Conservation (phyloP, 805 yeast genomes). For the Yarrowia sp. region DNA sequence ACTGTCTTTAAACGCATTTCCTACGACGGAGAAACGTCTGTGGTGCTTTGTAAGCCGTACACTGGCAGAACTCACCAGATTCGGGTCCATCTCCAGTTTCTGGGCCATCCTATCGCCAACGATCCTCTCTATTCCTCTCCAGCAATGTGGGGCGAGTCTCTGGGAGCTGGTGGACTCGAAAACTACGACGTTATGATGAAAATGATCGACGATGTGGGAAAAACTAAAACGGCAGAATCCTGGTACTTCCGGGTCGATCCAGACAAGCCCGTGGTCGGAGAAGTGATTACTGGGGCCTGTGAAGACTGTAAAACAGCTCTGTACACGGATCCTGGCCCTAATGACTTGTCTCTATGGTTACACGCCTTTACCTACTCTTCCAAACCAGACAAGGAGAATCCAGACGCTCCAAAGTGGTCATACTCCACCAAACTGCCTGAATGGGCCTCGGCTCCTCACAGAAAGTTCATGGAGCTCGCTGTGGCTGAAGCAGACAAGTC, state of each 20-base stretch:
- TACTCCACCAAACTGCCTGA: slow-evolving; percentile 73
- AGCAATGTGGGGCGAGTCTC: slow-evolving; percentile 68
- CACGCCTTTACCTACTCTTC: slow-evolving; percentile 76
- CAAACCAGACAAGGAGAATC: slow-evolving; percentile 27
- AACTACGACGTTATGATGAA: slow-evolving; percentile 34
- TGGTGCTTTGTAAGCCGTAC: slow-evolving; percentile 78
- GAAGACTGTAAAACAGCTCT: slow-evolving; percentile 63
- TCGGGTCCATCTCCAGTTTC: slow-evolving; percentile 81
- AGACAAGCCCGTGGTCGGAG: slow-evolving; percentile 51
- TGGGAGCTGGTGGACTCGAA: slow-evolving; percentile 51
- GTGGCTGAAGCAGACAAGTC: slow-evolving; percentile 75
- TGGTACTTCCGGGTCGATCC: slow-evolving; percentile 49
- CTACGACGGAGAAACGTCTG: slow-evolving; percentile 63
- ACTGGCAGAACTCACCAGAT: slow-evolving; percentile 97
- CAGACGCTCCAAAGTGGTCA: slow-evolving; percentile 49
- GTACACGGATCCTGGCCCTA: slow-evolving; percentile 84
- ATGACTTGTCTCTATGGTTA: slow-evolving; percentile 82
- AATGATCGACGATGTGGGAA: slow-evolving; percentile 62
- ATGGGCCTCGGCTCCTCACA: slow-evolving; percentile 69
- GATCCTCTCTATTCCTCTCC: slow-evolving; percentile 87
- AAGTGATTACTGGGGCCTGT: slow-evolving; percentile 60
- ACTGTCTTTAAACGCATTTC: slow-evolving; percentile 67
- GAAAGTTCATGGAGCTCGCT: slow-evolving; percentile 68
- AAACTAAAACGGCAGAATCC: slow-evolving; percentile 59
- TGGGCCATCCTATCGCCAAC: slow-evolving; percentile 89